A percentile compares a stretch with the other conserved stretches of the same genome.
These are phyloP conservation scores for Phanerochaete sordida DNA, from an alignment of 768 basidiomycete genomes.

Conservation along the genomic window DNA sequence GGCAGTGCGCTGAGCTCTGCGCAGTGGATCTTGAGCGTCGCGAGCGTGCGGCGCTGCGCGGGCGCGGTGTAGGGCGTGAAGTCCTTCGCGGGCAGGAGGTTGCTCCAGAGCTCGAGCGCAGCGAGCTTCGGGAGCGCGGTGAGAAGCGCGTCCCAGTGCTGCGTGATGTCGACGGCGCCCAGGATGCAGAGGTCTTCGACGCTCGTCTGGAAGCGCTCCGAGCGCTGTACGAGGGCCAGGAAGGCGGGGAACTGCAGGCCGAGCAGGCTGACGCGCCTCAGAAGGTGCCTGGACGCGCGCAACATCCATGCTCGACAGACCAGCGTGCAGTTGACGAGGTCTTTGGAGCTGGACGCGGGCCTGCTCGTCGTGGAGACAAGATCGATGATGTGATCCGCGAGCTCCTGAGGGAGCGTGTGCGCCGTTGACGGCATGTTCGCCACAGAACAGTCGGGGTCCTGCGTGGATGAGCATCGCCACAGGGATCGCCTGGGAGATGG, in stretches of 20 bases:
- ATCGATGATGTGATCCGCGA: not conserved
- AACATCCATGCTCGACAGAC: not conserved
- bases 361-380: not conserved
- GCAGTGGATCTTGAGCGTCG: not conserved
- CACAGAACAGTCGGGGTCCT: not conserved
- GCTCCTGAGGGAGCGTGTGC: not conserved
- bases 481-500: not conserved
- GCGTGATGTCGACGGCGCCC: not conserved
- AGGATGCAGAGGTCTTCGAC: not conserved
- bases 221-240: not conserved
- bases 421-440: not conserved
- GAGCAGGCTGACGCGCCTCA: not conserved
- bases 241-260: not conserved
- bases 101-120: not conserved
- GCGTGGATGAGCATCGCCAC: not conserved
- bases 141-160: not conserved
- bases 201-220: not conserved
- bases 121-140: not conserved
- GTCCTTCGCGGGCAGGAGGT: not conserved
- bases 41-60: not conserved
- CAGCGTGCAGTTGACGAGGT: not conserved
- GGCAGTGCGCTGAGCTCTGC: not conserved
- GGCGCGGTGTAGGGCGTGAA: not conserved
- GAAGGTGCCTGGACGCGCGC: not conserved
- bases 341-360: not conserved